phyloP scores from a whole-genome alignment of 108 stramenopile genomes.

The Nannochloropsis salina region DNA sequence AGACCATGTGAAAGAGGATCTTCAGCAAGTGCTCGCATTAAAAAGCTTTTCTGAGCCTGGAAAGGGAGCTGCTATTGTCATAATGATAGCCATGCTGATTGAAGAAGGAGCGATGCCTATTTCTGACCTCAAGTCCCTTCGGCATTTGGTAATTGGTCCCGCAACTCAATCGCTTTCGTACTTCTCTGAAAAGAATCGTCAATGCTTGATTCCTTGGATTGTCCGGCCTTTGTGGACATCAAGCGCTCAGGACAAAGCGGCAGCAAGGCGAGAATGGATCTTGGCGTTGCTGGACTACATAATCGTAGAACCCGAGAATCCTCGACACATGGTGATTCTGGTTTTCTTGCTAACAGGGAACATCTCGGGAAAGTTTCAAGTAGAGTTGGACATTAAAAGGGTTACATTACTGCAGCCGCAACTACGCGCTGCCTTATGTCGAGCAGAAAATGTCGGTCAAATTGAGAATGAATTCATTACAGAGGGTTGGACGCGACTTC shows the following conservation, averaged over 20 bases:
- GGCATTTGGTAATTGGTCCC: background rate
- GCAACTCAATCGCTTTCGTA: background rate
- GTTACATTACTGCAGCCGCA: background rate
- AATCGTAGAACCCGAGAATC: background rate
- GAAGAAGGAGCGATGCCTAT: slow-evolving; percentile 2
- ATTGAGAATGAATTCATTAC: background rate
- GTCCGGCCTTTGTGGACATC: slow-evolving; percentile 1
- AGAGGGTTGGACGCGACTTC: background rate
- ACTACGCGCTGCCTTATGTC: background rate
- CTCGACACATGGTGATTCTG: background rate
- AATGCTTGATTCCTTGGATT: background rate
- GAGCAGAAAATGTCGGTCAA: background rate
- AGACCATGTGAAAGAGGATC: background rate
- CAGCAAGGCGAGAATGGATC: slow-evolving; percentile 8
- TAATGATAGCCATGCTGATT: background rate
- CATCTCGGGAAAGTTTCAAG: background rate
- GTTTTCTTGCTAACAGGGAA: background rate
- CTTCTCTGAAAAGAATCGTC: background rate
- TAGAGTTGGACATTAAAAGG: background rate
- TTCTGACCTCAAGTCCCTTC: background rate
- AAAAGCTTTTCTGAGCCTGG: background rate
- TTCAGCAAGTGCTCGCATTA: background rate
- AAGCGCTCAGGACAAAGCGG: background rate
- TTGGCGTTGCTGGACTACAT: slow-evolving; percentile 6
- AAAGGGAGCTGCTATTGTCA: background rate